Conservation (phyloP, 2,329 filamentous ascomycete genomes). For the Hirsutella thompsonii region DNA sequence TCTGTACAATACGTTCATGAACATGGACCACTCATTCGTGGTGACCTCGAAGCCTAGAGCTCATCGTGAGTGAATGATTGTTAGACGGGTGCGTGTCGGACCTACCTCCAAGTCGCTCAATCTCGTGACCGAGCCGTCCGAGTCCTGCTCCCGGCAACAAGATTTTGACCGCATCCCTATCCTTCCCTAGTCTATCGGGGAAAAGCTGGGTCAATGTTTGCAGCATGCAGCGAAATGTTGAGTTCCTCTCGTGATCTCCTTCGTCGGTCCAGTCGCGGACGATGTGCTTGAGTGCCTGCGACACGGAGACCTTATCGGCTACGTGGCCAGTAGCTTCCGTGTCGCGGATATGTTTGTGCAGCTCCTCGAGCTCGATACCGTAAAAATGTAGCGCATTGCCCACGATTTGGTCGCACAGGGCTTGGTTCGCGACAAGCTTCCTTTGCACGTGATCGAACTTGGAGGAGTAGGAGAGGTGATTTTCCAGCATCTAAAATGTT, state of each 20-base stretch:
- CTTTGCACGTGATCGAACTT: slow-evolving; percentile 32
- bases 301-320: slow-evolving; percentile 33
- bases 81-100: background rate
- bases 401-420: slow-evolving; percentile 32
- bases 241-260: slow-evolving; percentile 30
- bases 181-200: slow-evolving; percentile 9
- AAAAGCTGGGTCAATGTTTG: slow-evolving; percentile 18
- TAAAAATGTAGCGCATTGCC: slow-evolving; percentile 32
- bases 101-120: slow-evolving; percentile 26
- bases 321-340: slow-evolving; percentile 21
- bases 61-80: background rate
- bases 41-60: slow-evolving; percentile 36
- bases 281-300: slow-evolving; percentile 42
- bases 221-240: slow-evolving; percentile 26
- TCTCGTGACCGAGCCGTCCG: slow-evolving; percentile 37
- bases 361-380: slow-evolving; percentile 25
- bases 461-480: slow-evolving; percentile 42
- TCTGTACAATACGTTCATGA: slow-evolving; percentile 41
- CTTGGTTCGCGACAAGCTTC: slow-evolving; percentile 29
- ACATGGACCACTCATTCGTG: slow-evolving; percentile 44
- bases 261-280: slow-evolving; percentile 42
- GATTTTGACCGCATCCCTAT: slow-evolving; percentile 17
- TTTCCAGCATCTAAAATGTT: slow-evolving; percentile 33
- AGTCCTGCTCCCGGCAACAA: slow-evolving; percentile 40
- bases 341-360: slow-evolving; percentile 27